Evolutionary conservation across 2,329 filamentous ascomycete genomes (phyloP).

Genomic region (Paraconiothyrium sp.): DNA sequence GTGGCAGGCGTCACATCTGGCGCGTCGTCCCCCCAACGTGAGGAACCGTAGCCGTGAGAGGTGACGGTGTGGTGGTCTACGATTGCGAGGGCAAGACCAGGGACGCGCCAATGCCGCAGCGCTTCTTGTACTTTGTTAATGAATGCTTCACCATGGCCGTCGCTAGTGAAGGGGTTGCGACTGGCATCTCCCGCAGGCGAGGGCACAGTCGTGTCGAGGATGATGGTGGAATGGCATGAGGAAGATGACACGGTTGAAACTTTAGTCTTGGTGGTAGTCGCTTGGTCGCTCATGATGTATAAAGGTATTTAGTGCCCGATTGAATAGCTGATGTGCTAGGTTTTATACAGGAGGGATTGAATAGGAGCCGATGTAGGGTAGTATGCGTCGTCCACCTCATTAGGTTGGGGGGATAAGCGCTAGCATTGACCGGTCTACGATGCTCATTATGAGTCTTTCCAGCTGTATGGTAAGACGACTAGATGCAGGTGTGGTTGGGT

Average conservation of each 20-base stretch:
- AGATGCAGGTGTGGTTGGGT: no score
- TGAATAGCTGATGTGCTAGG: neutral
- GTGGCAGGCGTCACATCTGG: conserved; percentile 11
- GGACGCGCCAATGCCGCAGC: conserved; percentile 20
- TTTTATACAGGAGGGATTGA: neutral
- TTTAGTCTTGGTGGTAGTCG: neutral
- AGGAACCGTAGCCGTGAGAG: conserved; percentile 6
- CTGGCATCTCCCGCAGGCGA: neutral
- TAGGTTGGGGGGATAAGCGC: neutral
- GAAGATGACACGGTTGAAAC: neutral
- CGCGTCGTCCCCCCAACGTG: no score
- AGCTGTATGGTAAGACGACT: neutral
- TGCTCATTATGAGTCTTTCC: neutral
- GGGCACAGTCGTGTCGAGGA: neutral
- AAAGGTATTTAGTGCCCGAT: neutral
- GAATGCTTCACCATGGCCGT: neutral
- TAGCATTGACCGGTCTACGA: neutral
- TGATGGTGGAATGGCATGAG: neutral
- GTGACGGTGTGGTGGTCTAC: neutral
- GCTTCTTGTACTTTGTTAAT: conserved; percentile 14
- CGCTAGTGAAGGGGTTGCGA: conserved; percentile 1
- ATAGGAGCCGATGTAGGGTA: neutral
- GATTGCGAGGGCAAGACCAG: conserved; percentile 10
- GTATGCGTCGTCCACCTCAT: neutral
- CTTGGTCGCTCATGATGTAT: neutral